Evolutionary conservation across 2,329 filamentous ascomycete species (phyloP).

Genomic region (Colletotrichum cordylinicola): DNA sequence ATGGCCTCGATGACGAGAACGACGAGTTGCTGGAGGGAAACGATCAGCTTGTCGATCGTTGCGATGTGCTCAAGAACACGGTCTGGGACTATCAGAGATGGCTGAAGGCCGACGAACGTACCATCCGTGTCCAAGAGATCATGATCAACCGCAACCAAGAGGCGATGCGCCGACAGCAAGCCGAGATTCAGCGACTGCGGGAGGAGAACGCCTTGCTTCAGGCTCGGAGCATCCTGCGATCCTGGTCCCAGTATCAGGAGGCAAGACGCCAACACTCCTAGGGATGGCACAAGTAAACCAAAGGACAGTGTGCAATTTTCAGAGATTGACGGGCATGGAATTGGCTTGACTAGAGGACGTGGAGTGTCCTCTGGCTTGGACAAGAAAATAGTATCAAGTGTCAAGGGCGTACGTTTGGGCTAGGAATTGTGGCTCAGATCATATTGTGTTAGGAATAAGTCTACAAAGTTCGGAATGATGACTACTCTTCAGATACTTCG

Average conservation of each 20-base stretch:
- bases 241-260: background rate
- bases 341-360: background rate
- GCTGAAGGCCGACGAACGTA: background rate
- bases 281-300: background rate
- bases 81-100: background rate
- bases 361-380: background rate
- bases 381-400: background rate
- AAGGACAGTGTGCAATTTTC: fast-evolving
- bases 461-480: background rate
- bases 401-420: background rate
- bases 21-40: background rate
- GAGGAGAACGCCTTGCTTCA: background rate
- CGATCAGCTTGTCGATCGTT: background rate
- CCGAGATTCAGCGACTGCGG: background rate
- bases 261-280: background rate
- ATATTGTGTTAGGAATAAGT: fast-evolving
- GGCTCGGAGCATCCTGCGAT: background rate
- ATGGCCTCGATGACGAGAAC: fast-evolving
- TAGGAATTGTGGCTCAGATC: background rate
- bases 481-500: background rate
- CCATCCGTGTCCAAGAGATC: background rate
- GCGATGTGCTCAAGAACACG: background rate
- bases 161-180: background rate
- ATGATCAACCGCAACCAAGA: background rate
- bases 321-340: background rate